A percentile compares a stretch with the other conserved stretches of the same genome.
Conservation (phyloP, 805 yeast genomes). For the Teunomyces gatunensis region DNA sequence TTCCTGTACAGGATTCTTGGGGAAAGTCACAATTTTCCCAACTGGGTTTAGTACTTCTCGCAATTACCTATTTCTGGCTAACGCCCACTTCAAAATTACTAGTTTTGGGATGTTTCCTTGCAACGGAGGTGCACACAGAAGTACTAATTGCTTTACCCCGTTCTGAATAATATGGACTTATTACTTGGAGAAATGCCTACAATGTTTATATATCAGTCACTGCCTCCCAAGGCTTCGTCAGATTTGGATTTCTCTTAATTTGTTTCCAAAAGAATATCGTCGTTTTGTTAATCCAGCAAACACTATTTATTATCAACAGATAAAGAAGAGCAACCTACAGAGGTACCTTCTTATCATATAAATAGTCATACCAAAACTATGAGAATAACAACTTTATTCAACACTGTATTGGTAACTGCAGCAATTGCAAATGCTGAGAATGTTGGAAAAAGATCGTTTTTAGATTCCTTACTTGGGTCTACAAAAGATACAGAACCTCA, state of each 20-base stretch:
- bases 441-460: conserved; percentile 10
- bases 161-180: background rate
- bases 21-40: background rate
- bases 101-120: background rate
- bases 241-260: conserved; percentile 4
- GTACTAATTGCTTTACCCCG: background rate
- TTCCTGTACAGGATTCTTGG: background rate
- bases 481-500: conserved; percentile 8
- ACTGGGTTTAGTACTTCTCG: conserved; percentile 1
- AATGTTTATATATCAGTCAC: conserved; percentile 1
- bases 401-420: conserved; percentile 22
- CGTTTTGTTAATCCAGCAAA: conserved; percentile 4
- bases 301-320: conserved; percentile 1
- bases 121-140: background rate
- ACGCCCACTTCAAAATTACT: conserved; percentile 1
- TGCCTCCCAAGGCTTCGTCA: background rate
- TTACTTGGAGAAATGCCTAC: background rate
- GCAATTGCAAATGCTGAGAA: conserved; percentile 18
- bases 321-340: conserved; percentile 6
- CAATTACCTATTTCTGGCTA: conserved; percentile 3
- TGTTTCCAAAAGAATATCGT: conserved; percentile 8
- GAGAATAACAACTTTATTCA: conserved; percentile 24
- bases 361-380: conserved; percentile 11
- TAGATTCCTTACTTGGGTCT: conserved; percentile 10
- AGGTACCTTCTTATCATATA: background rate